phyloP scores from a whole-genome alignment of 192 early-diverging fungal genomes.

The Helicostylum pulchrum region DNA sequence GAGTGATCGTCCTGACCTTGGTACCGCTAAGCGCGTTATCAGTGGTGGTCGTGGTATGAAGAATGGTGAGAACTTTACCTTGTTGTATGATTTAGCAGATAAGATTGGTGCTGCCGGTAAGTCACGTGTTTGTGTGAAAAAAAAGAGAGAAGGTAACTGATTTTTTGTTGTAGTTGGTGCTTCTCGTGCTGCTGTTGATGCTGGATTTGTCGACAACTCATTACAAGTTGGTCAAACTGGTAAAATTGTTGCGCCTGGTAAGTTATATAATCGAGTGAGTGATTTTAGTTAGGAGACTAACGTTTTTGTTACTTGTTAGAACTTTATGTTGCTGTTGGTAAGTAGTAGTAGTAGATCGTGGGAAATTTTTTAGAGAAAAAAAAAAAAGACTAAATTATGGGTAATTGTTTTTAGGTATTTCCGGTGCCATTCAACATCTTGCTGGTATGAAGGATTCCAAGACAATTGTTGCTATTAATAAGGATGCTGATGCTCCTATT shows the following conservation, averaged over 20 bases:
- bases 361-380: neutral
- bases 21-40: conserved; percentile 83
- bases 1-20: conserved; percentile 94
- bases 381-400: neutral
- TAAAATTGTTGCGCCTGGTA: conserved; percentile 92
- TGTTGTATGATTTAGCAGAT: conserved; percentile 91
- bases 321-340: conserved; percentile 91
- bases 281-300: too few species aligned
- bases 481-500: conserved; percentile 96
- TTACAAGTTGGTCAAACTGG: conserved; percentile 98
- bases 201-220: conserved; percentile 94
- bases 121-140: conserved; percentile 16
- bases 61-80: conserved; percentile 90
- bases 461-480: conserved; percentile 98
- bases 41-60: conserved; percentile 96
- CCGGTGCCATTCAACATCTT: conserved; percentile 96
- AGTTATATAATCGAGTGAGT: neutral
- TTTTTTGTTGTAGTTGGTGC: too few species aligned
- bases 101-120: conserved; percentile 88
- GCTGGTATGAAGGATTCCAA: conserved; percentile 99
- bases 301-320: too few species aligned
- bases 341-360: conserved; percentile 12
- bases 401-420: conserved; percentile 53
- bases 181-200: conserved; percentile 96
- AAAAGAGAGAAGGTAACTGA: too few species aligned